A percentile compares a stretch with the other conserved stretches of the same genome.
Evolutionary conservation across 2,329 filamentous ascomycete species (phyloP).

Genomic region (Fusarium algeriense): DNA sequence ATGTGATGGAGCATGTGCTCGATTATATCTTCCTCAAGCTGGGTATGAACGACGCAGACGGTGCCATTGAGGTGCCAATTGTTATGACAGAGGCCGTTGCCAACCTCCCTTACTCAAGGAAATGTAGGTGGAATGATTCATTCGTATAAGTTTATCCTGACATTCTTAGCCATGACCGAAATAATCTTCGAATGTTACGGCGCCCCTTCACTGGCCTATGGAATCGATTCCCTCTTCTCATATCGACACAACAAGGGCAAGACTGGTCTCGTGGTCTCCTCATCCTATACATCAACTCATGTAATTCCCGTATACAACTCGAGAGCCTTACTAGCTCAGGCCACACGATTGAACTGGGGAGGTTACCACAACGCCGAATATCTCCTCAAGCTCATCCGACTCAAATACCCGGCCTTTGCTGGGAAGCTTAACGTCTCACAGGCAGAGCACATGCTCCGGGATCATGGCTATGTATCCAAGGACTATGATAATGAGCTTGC

Average conservation of each 20-base stretch:
- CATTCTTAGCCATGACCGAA: slow-evolving; percentile 85
- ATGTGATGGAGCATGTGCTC: slow-evolving; percentile 93
- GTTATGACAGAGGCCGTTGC: slow-evolving; percentile 97
- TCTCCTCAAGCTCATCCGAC: slow-evolving; percentile 84
- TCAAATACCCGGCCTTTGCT: slow-evolving; percentile 93
- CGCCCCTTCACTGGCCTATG: slow-evolving; percentile 90
- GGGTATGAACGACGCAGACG: slow-evolving; percentile 81
- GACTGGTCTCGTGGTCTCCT: slow-evolving; percentile 90
- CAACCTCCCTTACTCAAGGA: slow-evolving; percentile 88
- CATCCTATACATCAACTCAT: slow-evolving; percentile 93
- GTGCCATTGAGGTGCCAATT: slow-evolving; percentile 84
- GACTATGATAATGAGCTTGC: slow-evolving; percentile 85
- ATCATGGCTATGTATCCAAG: slow-evolving; percentile 90
- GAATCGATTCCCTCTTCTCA: slow-evolving; percentile 96
- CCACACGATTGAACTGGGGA: slow-evolving; percentile 94
- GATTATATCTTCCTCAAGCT: slow-evolving; percentile 97
- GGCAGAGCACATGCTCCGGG: slow-evolving; percentile 85
- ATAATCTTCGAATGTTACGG: slow-evolving; percentile 97
- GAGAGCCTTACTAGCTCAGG: slow-evolving; percentile 86
- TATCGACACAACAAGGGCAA: slow-evolving; percentile 91
- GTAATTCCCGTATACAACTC: slow-evolving; percentile 92
- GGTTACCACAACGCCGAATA: slow-evolving; percentile 92
- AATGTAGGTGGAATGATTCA: slow-evolving; percentile 69
- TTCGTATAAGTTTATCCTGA: slow-evolving; percentile 34
- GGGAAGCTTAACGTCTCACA: slow-evolving; percentile 88